Percentiles rank a stretch among this genome's conserved stretches.
Conservation (phyloP, 768 basidiomycete species). For the Chalciporus piperatus region DNA sequence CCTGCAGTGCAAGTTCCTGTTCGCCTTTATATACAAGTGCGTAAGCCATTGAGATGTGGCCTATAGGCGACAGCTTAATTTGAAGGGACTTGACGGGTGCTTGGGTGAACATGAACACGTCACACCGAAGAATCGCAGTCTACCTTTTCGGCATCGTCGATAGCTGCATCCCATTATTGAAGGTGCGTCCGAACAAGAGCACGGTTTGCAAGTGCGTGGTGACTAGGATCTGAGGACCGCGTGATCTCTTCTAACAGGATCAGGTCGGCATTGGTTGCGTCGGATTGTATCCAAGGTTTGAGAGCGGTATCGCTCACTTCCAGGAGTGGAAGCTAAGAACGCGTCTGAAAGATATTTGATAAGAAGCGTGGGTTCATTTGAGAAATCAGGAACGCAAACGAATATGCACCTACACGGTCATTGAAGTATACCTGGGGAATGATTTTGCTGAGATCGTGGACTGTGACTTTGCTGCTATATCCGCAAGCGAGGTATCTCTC, state of each 20-base stretch:
- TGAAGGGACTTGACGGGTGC: not conserved
- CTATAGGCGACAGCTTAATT: not conserved
- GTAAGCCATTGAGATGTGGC: not conserved
- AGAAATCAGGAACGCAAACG: no score
- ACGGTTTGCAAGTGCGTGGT: not conserved
- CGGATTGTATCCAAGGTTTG: not conserved
- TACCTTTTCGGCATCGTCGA: constrained; percentile 9
- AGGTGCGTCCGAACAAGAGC: not conserved
- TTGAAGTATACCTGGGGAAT: no score
- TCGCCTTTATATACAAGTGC: not conserved
- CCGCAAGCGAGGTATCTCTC: no score
- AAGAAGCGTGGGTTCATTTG: no score
- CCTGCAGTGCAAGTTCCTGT: not conserved
- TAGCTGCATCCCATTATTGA: not conserved
- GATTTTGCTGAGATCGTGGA: no score
- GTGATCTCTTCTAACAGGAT: constrained; percentile 1
- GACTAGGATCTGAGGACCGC: not conserved
- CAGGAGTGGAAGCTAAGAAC: no score
- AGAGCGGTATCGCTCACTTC: not conserved
- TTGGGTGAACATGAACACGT: not conserved
- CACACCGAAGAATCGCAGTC: not conserved
- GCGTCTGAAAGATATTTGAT: no score
- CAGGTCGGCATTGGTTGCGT: not conserved
- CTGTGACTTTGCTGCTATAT: no score
- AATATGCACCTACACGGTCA: no score